Evolutionary conservation across 2,329 filamentous ascomycete genomes (phyloP).

Genomic region (Colletotrichum kahawae): DNA sequence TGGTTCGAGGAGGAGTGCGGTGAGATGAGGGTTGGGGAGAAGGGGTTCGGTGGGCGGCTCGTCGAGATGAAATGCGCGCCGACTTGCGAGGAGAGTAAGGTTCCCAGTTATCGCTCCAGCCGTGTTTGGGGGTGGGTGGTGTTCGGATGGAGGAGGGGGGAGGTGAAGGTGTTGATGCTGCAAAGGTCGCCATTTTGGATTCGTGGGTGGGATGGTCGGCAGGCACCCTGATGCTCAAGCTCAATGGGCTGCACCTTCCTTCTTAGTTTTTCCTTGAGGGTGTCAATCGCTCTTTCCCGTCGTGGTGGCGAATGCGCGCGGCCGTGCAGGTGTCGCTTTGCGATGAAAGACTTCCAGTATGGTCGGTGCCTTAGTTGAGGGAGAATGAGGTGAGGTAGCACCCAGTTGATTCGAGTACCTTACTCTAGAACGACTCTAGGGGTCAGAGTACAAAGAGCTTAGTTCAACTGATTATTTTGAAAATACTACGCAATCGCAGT

Average conservation of each 20-base stretch:
- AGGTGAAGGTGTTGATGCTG: constrained; percentile 66
- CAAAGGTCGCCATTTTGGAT: constrained; percentile 20
- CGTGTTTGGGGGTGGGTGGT: constrained; percentile 72
- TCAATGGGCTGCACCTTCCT: constrained; percentile 10
- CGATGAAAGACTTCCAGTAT: background rate
- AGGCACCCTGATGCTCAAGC: background rate
- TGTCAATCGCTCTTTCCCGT: background rate
- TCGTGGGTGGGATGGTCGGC: background rate
- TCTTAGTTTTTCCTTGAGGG: background rate
- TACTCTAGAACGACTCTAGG: background rate
- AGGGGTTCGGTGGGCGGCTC: constrained; percentile 57
- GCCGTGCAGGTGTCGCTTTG: background rate
- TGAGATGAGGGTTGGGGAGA: constrained; percentile 49
- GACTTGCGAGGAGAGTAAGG: constrained; percentile 77
- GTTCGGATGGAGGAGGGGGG: constrained; percentile 64
- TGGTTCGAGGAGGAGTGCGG: constrained; percentile 39
- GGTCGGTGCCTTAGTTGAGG: background rate
- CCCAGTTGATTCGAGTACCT: background rate
- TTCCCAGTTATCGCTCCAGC: constrained; percentile 72
- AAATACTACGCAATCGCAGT: background rate
- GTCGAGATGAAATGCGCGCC: constrained; percentile 65
- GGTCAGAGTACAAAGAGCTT: background rate
- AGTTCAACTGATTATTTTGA: background rate
- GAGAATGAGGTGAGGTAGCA: background rate
- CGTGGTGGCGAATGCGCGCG: background rate